These are phyloP conservation scores for Periconia macrospinosa DNA, from an alignment of 2,329 filamentous ascomycete genomes.

Conservation along the genomic window DNA sequence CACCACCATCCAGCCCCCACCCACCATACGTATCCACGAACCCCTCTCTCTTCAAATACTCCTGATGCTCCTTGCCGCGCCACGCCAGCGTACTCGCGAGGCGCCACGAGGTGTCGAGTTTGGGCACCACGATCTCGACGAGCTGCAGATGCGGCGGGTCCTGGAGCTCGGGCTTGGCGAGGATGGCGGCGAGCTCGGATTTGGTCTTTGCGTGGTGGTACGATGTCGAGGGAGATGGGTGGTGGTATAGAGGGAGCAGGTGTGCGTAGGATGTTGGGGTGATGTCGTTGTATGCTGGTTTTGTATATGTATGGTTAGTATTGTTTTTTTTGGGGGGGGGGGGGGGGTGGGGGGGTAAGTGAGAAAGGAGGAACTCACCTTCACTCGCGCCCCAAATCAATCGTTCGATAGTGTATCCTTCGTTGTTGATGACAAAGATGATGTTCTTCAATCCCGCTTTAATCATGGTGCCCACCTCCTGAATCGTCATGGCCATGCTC, in stretches of 20 bases:
- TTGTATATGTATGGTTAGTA: slow-evolving; percentile 3
- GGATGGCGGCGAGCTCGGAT: slow-evolving; percentile 39
- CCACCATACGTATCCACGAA: slow-evolving; percentile 40
- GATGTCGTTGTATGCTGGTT: slow-evolving; percentile 46
- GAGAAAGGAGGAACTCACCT: slow-evolving; percentile 19
- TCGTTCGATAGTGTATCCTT: slow-evolving; percentile 52
- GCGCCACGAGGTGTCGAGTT: slow-evolving; percentile 45
- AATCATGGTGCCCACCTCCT: slow-evolving; percentile 68
- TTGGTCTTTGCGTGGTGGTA: slow-evolving; percentile 45
- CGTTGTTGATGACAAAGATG: slow-evolving; percentile 51
- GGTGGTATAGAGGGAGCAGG: slow-evolving; percentile 46
- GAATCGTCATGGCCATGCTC: slow-evolving; percentile 67
- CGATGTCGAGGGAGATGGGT: slow-evolving; percentile 26
- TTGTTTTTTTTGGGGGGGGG: background rate
- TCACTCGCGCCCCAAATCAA: slow-evolving; percentile 49
- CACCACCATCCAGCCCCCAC: slow-evolving; percentile 29
- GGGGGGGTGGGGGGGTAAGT: background rate
- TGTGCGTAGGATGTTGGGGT: slow-evolving; percentile 43
- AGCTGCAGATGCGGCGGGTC: slow-evolving; percentile 41
- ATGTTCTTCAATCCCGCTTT: slow-evolving; percentile 37
- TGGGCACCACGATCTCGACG: slow-evolving; percentile 47
- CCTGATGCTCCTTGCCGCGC: slow-evolving; percentile 36
- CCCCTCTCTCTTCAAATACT: slow-evolving; percentile 43
- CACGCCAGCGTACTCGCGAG: slow-evolving; percentile 38
- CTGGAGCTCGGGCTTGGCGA: slow-evolving; percentile 32